Percentiles rank a stretch among this genome's conserved stretches.
Evolutionary conservation across 2,329 filamentous ascomycete species (phyloP).

Genomic region (Paraconiothyrium sp.): DNA sequence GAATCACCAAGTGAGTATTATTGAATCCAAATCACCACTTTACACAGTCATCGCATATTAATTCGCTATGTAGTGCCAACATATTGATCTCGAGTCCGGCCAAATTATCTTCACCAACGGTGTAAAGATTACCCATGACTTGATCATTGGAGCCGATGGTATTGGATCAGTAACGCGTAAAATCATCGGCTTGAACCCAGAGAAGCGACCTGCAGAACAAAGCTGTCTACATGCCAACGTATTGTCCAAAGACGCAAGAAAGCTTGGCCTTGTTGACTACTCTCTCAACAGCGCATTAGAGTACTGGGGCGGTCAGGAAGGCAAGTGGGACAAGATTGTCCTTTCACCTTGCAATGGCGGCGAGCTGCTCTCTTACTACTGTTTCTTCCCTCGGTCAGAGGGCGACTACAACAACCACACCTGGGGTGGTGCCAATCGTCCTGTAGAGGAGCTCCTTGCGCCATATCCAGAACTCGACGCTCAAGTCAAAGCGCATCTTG

Average conservation of each 20-base stretch:
- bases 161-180: slow-evolving; percentile 72
- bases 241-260: slow-evolving; percentile 66
- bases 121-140: slow-evolving; percentile 61
- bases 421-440: slow-evolving; percentile 64
- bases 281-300: slow-evolving; percentile 69
- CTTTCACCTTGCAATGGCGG: slow-evolving; percentile 74
- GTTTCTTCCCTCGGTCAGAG: slow-evolving; percentile 70
- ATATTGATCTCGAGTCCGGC: slow-evolving; percentile 62
- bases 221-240: slow-evolving; percentile 74
- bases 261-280: slow-evolving; percentile 70
- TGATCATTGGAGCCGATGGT: slow-evolving; percentile 72
- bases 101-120: slow-evolving; percentile 57
- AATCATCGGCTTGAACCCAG: slow-evolving; percentile 70
- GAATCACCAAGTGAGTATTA: slow-evolving; percentile 58
- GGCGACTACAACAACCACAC: slow-evolving; percentile 69
- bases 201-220: slow-evolving; percentile 67
- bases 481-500: slow-evolving; percentile 66
- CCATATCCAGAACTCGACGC: slow-evolving; percentile 69
- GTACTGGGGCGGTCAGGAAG: slow-evolving; percentile 75
- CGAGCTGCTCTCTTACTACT: slow-evolving; percentile 73
- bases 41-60: background rate
- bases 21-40: background rate
- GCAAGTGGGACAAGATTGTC: slow-evolving; percentile 73
- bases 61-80: slow-evolving; percentile 50
- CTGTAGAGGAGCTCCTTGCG: slow-evolving; percentile 67